Base-by-base conservation (phyloP, 805 yeast genomes). In the Wickerhamiella australiensis region DNA sequence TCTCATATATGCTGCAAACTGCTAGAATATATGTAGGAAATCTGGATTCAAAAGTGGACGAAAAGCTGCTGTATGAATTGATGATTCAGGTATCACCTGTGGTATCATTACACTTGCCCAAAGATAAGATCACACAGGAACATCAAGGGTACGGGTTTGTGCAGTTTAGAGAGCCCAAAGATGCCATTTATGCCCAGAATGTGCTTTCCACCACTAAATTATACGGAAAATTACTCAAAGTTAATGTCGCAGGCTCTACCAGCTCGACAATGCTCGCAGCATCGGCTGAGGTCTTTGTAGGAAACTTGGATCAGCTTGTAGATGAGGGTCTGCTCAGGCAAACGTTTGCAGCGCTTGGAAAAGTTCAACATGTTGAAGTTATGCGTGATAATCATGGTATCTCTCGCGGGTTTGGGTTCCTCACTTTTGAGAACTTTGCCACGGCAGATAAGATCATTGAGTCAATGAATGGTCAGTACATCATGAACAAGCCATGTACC, bases 71-170 rank as follows among this genome's bases (percentile, higher is more conserved):
- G 25, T 85, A 80, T 59, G 98, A 92, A 63, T 72, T 92, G 18
- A 79, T 87, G 62, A 63, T 84, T 5, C 97, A 92, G 63, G 80
- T 85, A 38, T 87, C 90, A 0, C 95, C 95, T 0, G 74, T 90
- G 2, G 69, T 68, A 36, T 70, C 75, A 26, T 73, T 92, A 3
- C 74, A 80, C 53, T 69, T 92, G 54, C 96, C 96, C 5, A 80
- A 78, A 59, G 96, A 87, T 60, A 73, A 85, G 53, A 70, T 87
- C 3, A 65, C 77, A 25, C 76, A 76, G 52, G 68, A 74, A 1
- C 87, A 83, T 58, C 94, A 82, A 59, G 96, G 96, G 4, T 90
- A 71, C 67, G 96, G 94, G 8, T 90, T 92, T 65, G 82, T 83
- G 1, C 92, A 85, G 60, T 80, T 83, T 58, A 65, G 68, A 46